phyloP scores from a whole-genome alignment of 768 basidiomycete genomes.

The Lentinula sp. region DNA sequence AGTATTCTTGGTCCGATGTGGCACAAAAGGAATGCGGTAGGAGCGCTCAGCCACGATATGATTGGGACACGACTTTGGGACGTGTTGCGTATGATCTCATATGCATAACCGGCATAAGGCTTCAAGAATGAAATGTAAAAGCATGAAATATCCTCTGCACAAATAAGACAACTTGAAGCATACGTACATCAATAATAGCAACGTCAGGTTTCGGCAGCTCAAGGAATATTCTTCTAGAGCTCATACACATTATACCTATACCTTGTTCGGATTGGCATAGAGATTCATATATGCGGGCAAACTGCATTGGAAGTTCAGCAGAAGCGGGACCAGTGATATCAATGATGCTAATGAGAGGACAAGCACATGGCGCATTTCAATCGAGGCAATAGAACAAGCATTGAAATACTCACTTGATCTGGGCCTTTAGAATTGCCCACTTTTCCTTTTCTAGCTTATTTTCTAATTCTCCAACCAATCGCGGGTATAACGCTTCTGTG shows the following conservation, averaged over 20 bases:
- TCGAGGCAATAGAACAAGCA: neutral
- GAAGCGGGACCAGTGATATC: neutral
- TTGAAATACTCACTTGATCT: neutral
- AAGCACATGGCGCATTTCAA: neutral
- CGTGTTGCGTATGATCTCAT: neutral
- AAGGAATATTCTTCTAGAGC: neutral
- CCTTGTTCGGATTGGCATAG: neutral
- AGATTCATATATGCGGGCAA: neutral
- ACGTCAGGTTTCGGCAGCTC: neutral
- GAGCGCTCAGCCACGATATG: neutral
- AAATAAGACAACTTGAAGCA: neutral
- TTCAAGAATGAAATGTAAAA: neutral
- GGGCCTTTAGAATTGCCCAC: neutral
- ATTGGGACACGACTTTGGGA: neutral
- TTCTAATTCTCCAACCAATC: neutral
- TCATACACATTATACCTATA: neutral
- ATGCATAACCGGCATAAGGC: neutral
- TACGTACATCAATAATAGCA: constrained; percentile 1
- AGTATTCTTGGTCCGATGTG: neutral
- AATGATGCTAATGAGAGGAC: neutral
- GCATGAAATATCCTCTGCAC: neutral
- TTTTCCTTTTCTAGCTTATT: neutral
- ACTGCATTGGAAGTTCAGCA: neutral
- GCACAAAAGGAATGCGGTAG: neutral
- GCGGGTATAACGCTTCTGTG: neutral